These are phyloP conservation scores for Aspergillus panamensis DNA, from an alignment of 495 filamentous ascomycete genomes.

Conservation along the genomic window DNA sequence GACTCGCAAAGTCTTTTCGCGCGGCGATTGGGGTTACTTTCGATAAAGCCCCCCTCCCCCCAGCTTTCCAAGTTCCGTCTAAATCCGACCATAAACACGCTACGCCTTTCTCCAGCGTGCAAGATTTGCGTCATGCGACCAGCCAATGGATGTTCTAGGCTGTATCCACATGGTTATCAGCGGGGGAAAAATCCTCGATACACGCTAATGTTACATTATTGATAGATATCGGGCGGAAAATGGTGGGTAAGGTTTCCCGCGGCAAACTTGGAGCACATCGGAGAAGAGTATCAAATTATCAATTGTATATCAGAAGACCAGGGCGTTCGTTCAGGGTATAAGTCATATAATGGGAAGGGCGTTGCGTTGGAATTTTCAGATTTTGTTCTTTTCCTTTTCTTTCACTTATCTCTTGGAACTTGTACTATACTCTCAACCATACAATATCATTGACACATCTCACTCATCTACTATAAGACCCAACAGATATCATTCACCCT, in stretches of 20 bases:
- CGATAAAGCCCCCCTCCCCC: background rate
- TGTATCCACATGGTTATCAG: constrained; percentile 35
- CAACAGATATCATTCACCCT: constrained; percentile 6
- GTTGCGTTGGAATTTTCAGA: constrained; percentile 11
- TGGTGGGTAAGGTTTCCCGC: constrained; percentile 34
- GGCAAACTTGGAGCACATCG: constrained; percentile 31
- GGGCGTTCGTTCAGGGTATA: constrained; percentile 9
- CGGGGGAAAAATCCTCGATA: constrained; percentile 25
- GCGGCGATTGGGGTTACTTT: background rate
- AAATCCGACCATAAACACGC: background rate
- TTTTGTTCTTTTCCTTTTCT: constrained; percentile 7
- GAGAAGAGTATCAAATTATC: constrained; percentile 15
- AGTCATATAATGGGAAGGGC: constrained; percentile 14
- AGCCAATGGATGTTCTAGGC: constrained; percentile 19
- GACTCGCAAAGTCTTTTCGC: background rate
- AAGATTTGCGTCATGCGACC: constrained; percentile 23
- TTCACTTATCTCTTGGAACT: background rate
- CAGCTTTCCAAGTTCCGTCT: background rate
- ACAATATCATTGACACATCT: background rate
- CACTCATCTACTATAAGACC: background rate
- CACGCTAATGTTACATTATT: constrained; percentile 11
- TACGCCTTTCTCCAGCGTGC: background rate
- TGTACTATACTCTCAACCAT: background rate
- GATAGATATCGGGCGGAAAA: constrained; percentile 35
- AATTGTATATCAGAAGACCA: constrained; percentile 36